Percentiles rank a stretch among this genome's conserved stretches.
Evolutionary conservation across 176 grass and related monocot genomes (phyloP).

Genomic region (Zoysia japonica): DNA sequence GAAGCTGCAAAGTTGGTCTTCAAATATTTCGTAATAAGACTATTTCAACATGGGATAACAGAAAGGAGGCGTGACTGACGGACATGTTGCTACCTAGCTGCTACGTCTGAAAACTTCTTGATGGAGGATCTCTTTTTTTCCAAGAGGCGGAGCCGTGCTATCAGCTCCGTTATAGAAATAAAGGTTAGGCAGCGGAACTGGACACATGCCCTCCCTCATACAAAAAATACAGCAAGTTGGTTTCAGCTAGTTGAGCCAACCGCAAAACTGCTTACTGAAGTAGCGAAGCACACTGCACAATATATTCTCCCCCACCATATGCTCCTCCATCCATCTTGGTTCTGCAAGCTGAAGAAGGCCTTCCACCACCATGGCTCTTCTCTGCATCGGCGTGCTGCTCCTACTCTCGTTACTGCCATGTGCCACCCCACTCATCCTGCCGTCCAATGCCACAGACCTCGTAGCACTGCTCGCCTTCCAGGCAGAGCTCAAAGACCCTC

Average conservation of each 20-base stretch:
- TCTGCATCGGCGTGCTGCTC: conserved; percentile 22
- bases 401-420: conserved; percentile 8
- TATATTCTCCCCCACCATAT: no score
- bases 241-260: background rate
- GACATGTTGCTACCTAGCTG: background rate
- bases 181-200: background rate
- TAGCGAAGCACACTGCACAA: background rate
- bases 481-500: conserved; percentile 32
- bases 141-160: background rate
- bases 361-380: conserved; percentile 5
- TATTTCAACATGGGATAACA: background rate
- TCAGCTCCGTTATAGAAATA: background rate
- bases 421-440: background rate
- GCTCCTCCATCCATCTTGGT: background rate
- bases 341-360: background rate
- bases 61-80: background rate
- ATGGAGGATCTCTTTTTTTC: conserved; percentile 7
- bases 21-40: background rate
- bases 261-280: background rate
- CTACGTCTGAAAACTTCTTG: conserved; percentile 9
- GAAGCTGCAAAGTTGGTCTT: background rate
- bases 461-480: conserved; percentile 49
- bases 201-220: background rate
- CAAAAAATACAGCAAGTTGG: background rate
- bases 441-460: conserved; percentile 31